Evolutionary conservation across 2,329 filamentous ascomycete species (phyloP).

Genomic region (Leptographium lundbergii): DNA sequence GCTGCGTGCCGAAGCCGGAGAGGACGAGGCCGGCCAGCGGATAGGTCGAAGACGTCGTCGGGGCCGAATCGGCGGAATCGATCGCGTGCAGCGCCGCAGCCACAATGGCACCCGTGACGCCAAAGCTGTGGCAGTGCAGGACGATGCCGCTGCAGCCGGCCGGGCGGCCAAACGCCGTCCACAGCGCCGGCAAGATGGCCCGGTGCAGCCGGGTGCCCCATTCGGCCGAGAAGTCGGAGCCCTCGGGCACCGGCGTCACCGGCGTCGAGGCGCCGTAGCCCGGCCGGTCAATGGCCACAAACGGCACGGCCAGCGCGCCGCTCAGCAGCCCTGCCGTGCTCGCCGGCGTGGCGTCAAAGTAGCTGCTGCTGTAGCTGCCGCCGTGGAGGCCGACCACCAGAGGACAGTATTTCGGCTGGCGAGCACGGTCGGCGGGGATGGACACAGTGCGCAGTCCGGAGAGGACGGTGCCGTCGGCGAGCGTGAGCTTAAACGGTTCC

Average conservation of each 20-base stretch:
- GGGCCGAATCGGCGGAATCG: too few species aligned
- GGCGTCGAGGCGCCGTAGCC: constrained; percentile 10
- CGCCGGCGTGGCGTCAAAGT: constrained; percentile 13
- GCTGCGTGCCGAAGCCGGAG: constrained; percentile 12
- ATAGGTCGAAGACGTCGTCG: constrained; percentile 4
- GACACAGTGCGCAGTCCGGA: constrained; percentile 3
- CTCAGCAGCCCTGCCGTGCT: constrained; percentile 8
- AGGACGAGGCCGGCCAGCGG: constrained; percentile 13
- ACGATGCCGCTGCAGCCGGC: constrained; percentile 11
- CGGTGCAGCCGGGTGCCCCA: constrained; percentile 8
- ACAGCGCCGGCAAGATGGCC: constrained; percentile 11
- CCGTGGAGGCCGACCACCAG: constrained; percentile 13
- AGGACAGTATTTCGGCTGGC: constrained; percentile 1
- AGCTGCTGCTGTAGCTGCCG: constrained; percentile 10
- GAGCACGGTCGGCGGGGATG: neutral
- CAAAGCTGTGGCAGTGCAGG: constrained; percentile 14
- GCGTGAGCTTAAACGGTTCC: constrained; percentile 6
- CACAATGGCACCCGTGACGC: constrained; percentile 9
- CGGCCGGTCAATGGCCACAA: constrained; percentile 14
- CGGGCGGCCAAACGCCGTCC: constrained; percentile 10
- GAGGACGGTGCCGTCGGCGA: constrained; percentile 3
- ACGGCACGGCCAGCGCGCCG: constrained; percentile 10
- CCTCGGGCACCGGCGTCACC: constrained; percentile 5
- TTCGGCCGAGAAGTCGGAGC: constrained; percentile 6
- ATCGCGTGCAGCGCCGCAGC: constrained; percentile 8